phyloP scores from a whole-genome alignment of 2,329 filamentous ascomycete genomes.

The Hymenoscyphus salicellus region DNA sequence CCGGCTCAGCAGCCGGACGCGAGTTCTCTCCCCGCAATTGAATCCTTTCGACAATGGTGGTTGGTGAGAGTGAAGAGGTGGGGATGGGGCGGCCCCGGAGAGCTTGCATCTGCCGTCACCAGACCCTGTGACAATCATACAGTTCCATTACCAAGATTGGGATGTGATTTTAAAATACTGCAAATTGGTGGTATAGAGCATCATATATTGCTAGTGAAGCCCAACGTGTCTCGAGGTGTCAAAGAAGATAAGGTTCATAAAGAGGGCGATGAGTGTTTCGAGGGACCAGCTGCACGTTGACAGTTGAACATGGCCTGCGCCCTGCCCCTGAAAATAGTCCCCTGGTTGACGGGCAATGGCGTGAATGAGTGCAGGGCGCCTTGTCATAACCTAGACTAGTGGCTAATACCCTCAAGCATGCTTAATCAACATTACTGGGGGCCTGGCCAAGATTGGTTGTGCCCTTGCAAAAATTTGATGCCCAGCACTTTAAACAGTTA shows the following conservation, averaged over 20 bases:
- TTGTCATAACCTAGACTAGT: neutral
- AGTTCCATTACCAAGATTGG: too few species aligned
- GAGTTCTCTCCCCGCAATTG: too few species aligned
- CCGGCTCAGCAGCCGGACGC: too few species aligned
- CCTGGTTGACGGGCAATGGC: neutral
- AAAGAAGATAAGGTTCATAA: conserved; percentile 1
- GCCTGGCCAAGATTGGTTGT: neutral
- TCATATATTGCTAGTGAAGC: too few species aligned
- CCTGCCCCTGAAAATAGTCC: neutral
- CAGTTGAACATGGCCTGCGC: neutral
- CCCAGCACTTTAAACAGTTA: neutral
- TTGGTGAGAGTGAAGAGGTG: too few species aligned
- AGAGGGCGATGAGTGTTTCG: neutral
- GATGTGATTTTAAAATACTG: too few species aligned
- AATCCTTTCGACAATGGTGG: too few species aligned
- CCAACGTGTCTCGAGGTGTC: neutral
- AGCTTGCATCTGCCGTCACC: too few species aligned
- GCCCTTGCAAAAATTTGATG: neutral
- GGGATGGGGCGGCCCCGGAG: too few species aligned
- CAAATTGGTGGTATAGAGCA: too few species aligned
- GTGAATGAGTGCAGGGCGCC: neutral
- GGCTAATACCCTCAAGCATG: neutral
- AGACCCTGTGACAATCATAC: too few species aligned
- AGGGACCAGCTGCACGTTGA: neutral
- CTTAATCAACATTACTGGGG: neutral